These are phyloP conservation scores for Penicillium palitans DNA, from an alignment of 2,329 filamentous ascomycete species.

Conservation along the genomic window DNA sequence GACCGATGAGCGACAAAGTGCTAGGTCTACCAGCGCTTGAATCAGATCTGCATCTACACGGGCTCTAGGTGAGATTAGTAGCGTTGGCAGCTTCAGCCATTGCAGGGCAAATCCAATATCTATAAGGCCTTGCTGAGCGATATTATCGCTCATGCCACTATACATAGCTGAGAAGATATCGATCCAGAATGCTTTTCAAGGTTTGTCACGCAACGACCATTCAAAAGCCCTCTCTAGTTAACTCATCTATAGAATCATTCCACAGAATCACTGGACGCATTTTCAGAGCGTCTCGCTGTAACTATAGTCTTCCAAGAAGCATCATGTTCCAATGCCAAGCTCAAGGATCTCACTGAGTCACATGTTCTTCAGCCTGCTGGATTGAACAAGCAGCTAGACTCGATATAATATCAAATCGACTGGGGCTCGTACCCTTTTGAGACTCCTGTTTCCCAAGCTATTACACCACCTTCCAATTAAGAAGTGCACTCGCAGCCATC, in stretches of 20 bases:
- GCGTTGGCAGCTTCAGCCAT: constrained; percentile 7
- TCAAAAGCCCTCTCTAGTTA: too few relatives aligned
- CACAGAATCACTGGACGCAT: background rate
- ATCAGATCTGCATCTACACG: background rate
- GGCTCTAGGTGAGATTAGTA: background rate
- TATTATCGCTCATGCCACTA: background rate
- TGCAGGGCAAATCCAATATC: background rate
- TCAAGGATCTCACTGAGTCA: constrained; percentile 17
- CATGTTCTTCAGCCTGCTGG: constrained; percentile 22
- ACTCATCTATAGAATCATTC: too few relatives aligned
- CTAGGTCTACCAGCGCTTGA: background rate
- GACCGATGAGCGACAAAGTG: background rate
- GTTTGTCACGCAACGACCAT: background rate
- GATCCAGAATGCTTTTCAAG: background rate
- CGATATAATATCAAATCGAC: constrained; percentile 12
- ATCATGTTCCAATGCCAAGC: background rate
- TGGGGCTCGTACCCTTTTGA: constrained; percentile 21
- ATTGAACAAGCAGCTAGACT: constrained; percentile 17
- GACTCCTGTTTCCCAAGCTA: background rate
- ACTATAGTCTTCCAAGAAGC: background rate
- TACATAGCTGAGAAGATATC: background rate
- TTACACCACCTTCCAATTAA: background rate
- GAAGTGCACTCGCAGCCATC: background rate
- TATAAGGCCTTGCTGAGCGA: background rate
- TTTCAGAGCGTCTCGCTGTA: background rate